Conservation (phyloP, 1,284 basidiomycete species). For the Kalmanozyma brasiliensis region DNA sequence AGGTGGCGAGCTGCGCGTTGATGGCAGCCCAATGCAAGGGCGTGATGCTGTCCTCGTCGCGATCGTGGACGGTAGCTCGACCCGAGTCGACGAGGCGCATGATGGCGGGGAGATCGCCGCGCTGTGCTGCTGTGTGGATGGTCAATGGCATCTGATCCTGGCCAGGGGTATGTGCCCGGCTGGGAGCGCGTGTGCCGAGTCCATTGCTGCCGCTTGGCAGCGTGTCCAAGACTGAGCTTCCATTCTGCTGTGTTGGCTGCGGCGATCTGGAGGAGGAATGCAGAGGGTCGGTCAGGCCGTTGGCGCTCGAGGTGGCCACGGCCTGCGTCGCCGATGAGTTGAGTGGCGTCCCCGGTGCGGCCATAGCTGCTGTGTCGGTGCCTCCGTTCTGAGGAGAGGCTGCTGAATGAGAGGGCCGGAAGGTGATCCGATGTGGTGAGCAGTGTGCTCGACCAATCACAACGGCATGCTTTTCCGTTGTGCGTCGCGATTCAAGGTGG, state of each 20-base stretch:
- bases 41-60: constrained; percentile 90
- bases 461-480: constrained; percentile 3
- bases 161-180: constrained; percentile 34
- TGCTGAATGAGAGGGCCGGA: too few species aligned
- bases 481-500: too few species aligned
- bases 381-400: too few species aligned
- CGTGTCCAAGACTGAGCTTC: constrained; percentile 9
- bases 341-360: constrained; percentile 38
- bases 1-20: constrained; percentile 76
- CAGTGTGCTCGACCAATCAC: background rate
- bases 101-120: constrained; percentile 81
- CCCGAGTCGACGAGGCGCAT: constrained; percentile 79
- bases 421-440: background rate
- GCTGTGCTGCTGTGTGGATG: constrained; percentile 86
- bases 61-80: constrained; percentile 78
- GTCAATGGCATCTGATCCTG: constrained; percentile 67
- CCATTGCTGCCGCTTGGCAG: constrained; percentile 16
- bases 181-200: constrained; percentile 14
- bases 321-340: constrained; percentile 22
- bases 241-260: constrained; percentile 11
- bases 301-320: constrained; percentile 11
- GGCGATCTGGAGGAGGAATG: constrained; percentile 11
- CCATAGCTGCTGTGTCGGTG: constrained; percentile 20
- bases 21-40: constrained; percentile 97
- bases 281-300: constrained; percentile 22